Evolutionary conservation across 2,329 filamentous ascomycete genomes (phyloP).

Genomic region (Epichloe brachyelytri): DNA sequence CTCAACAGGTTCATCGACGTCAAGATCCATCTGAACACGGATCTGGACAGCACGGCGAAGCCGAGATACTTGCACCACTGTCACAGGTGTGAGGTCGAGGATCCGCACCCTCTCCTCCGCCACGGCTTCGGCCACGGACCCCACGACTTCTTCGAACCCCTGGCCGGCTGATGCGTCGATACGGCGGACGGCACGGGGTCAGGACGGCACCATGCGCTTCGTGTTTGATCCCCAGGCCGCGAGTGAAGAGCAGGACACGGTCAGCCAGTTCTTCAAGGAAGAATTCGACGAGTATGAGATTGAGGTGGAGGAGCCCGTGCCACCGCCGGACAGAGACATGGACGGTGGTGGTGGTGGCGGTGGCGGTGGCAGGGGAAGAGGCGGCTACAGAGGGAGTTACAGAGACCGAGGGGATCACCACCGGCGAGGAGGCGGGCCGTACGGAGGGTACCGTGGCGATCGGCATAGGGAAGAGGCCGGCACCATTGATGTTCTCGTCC

Average conservation of each 20-base stretch:
- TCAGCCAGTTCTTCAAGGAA: conserved; percentile 55
- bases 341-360: not conserved
- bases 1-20: conserved; percentile 72
- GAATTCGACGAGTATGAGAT: conserved; percentile 67
- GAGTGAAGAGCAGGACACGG: conserved; percentile 53
- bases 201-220: conserved; percentile 73
- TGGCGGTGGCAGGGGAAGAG: conserved; percentile 11
- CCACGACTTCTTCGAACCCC: conserved; percentile 22
- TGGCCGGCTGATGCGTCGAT: conserved; percentile 22
- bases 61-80: conserved; percentile 53
- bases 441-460: conserved; percentile 23
- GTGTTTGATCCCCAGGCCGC: conserved; percentile 74
- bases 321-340: conserved; percentile 14
- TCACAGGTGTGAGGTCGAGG: conserved; percentile 33
- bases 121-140: conserved; percentile 7
- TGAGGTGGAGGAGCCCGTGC: conserved; percentile 57
- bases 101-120: conserved; percentile 20
- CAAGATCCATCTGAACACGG: conserved; percentile 75
- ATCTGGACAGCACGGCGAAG: conserved; percentile 51
- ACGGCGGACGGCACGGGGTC: conserved; percentile 24
- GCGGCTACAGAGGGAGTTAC: conserved; percentile 14
- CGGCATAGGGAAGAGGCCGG: conserved; percentile 21
- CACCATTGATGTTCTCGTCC: conserved; percentile 13
- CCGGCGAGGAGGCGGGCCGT: conserved; percentile 18
- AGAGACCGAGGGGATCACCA: conserved; percentile 19